phyloP scores from a whole-genome alignment of 2,329 filamentous ascomycete species.

The Rutstroemia sp. region DNA sequence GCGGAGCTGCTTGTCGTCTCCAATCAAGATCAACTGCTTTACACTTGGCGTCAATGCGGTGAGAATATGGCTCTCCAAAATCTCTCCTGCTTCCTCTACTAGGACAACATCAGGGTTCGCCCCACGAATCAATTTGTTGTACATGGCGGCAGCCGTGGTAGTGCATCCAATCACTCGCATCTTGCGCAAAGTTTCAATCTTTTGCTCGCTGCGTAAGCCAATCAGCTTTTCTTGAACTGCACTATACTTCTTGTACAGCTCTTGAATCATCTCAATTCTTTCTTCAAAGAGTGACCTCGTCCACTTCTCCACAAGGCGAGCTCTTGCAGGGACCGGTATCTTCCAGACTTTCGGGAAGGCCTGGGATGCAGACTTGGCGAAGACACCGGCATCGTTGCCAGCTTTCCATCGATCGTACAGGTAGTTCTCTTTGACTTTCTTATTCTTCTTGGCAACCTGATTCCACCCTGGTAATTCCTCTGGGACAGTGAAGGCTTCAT shows the following conservation, averaged over 20 bases:
- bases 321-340: slow-evolving; percentile 36
- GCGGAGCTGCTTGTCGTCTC: slow-evolving; percentile 65
- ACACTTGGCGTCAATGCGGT: slow-evolving; percentile 48
- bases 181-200: slow-evolving; percentile 37
- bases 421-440: slow-evolving; percentile 37
- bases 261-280: slow-evolving; percentile 32
- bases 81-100: slow-evolving; percentile 68
- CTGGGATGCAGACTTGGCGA: too few relatives aligned
- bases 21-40: slow-evolving; percentile 61
- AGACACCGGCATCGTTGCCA: too few relatives aligned
- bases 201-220: slow-evolving; percentile 26
- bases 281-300: too few relatives aligned
- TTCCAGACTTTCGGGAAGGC: too few relatives aligned
- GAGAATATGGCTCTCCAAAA: slow-evolving; percentile 60
- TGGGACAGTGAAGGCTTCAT: slow-evolving; percentile 49
- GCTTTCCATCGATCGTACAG: slow-evolving; percentile 46
- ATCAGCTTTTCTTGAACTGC: slow-evolving; percentile 25
- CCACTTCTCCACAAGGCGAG: slow-evolving; percentile 16
- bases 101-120: slow-evolving; percentile 49
- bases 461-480: slow-evolving; percentile 23
- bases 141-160: slow-evolving; percentile 61
- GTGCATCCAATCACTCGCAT: slow-evolving; percentile 59
- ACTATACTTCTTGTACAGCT: slow-evolving; percentile 36
- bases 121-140: slow-evolving; percentile 44
- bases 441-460: slow-evolving; percentile 39